Percentiles rank a stretch among this genome's conserved stretches.
phyloP scores from a whole-genome alignment of 2,329 filamentous ascomycete genomes.

The Penicillium sp. region DNA sequence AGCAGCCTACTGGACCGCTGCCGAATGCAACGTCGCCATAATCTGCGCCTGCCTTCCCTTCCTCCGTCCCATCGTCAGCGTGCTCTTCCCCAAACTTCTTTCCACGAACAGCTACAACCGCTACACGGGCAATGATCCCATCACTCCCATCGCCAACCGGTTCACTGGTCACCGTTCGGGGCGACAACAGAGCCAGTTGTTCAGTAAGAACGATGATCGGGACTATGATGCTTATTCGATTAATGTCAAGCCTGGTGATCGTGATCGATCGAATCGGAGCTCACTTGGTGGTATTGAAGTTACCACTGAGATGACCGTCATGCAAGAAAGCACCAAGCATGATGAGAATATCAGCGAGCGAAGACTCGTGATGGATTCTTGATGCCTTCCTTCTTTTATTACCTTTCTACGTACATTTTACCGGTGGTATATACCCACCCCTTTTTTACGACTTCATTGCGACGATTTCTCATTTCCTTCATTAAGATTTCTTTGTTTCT shows the following conservation, averaged over 20 bases:
- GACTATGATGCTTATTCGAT: constrained; percentile 33
- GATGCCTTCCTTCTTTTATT: constrained; percentile 2
- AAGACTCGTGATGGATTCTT: constrained; percentile 23
- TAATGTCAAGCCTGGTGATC: constrained; percentile 24
- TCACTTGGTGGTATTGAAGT: constrained; percentile 31
- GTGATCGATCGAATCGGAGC: constrained; percentile 7
- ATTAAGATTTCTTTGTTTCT: neutral
- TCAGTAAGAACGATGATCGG: constrained; percentile 19
- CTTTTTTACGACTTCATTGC: constrained; percentile 11
- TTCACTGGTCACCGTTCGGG: constrained; percentile 15
- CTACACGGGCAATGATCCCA: constrained; percentile 19
- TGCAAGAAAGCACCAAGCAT: constrained; percentile 20
- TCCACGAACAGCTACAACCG: constrained; percentile 28
- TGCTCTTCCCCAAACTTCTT: constrained; percentile 40
- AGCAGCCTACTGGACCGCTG: constrained; percentile 47
- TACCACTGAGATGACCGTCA: constrained; percentile 30
- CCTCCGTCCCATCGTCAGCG: constrained; percentile 38
- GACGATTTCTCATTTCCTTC: neutral
- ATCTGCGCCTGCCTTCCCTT: constrained; percentile 45
- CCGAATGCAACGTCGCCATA: constrained; percentile 45
- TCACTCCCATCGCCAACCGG: constrained; percentile 9
- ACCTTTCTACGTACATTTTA: neutral
- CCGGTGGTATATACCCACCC: neutral
- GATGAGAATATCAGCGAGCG: constrained; percentile 24
- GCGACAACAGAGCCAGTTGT: constrained; percentile 18